Evolutionary conservation across 305 asterid genomes (phyloP), one percentile per base, ranked within the genome.

Genomic region (Stenogyne calaminthoides): DNA sequence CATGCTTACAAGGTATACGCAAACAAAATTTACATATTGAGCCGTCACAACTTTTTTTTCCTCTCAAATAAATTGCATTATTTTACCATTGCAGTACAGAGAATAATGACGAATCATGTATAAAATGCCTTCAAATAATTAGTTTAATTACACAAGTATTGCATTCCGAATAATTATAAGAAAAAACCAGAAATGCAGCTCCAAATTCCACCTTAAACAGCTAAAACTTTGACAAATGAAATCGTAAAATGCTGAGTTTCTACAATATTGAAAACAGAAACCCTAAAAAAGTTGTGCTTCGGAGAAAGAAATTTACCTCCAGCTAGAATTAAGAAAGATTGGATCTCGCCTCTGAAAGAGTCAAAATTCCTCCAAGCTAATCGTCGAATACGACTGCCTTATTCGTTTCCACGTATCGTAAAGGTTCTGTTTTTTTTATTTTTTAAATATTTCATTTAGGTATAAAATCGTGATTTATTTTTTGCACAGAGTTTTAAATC

Each of bases 121-220:
- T 20, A 15, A 15, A 46, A 10, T 69, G n/a, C 1, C 70, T 19
- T 49, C 52, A 49, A 47, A 47, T 44, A 5, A 51, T 51, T 15
- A 51, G 25, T 15, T 7, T 51, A 44, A 44, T 44, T 4, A 11
- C 16, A 44, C 52, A 44, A 12, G 3, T 44, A 44, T 0, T 44
- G 7, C 6, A 44, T 44, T 16, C 52, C 52, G 52, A 44, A 12
- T 51, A 51, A 6, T 25, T 15, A 51, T 18, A 46, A 1, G 25
- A 19, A 14, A 12, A 34, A 56, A 64, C 56, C 14, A 34, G 57
- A 25, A 67, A 78, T 78, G 78, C 78, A 61, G 82, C 72, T 73
- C 55, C n/a, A 54, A 19, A 40, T 72, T 32, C 64, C 55, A 54
- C 54, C 71, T 55, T 16, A 42, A 20, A 32, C 75, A 22, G 54